Evolutionary conservation across 495 filamentous ascomycete genomes (phyloP), one percentile per base, ranked within the genome.

Genomic region (Talaromyces borbonicus): DNA sequence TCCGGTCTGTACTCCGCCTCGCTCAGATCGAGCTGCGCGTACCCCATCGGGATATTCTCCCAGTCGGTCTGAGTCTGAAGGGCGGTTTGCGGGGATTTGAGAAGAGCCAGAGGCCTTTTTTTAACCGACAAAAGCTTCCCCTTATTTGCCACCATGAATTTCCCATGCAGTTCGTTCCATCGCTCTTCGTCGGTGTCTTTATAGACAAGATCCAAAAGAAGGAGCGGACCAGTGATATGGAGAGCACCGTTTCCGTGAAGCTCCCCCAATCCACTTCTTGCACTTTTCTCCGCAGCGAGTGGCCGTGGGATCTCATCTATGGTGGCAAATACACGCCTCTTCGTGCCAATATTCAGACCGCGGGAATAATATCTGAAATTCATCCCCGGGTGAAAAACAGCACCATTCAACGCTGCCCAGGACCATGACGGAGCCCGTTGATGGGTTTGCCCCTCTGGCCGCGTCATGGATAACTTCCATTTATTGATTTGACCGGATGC

Each of bases 301-400:
- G 35, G 35, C 19, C 35, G 35, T 15, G 35, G 35, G n/a, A 38
- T 20, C 8, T 38, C 35, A 38, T 38, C 35, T 11, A 38, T 38
- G 8, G 8, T 38, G 8, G 35, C 6, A 16, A 38, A 6, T 8
- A 38, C 8, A 9, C 18, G 11, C 16, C 35, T 38, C 16, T 38
- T 38, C 6, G 18, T 38, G 9, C 35, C 35, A 1, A 9, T 19
- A 0, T 20, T 16, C 18, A 20, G 16, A 2, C 35, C 35, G 9
- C n/a, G 11, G 5, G 4, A 9, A 11, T 38, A 38, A 20, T 9
- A 38, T 8, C 35, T 38, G 8, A 38, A 22, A 5, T 15, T 15
- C 35, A 38, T 22, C 6, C 18, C 8, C 8, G 35, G 35, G 22
- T 38, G 35, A 38, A 20, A 20, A 22, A 22, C 8, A 12, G 35